phyloP scores from a whole-genome alignment of 306 rosid genomes.

The Coriaria nepalensis region DNA sequence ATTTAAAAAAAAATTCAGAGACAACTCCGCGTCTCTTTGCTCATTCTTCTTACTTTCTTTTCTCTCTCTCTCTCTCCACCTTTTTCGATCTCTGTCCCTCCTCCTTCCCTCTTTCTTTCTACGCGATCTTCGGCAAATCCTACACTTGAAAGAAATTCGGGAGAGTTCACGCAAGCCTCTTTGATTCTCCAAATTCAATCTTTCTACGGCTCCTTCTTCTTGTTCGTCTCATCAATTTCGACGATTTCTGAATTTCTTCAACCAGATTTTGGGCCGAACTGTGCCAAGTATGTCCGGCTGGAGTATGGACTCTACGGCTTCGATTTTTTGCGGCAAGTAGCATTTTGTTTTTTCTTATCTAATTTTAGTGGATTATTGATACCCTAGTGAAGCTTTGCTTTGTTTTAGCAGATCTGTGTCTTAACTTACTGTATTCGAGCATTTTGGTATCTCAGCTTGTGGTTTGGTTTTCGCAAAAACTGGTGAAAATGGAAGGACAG shows the following conservation, averaged over 20 bases:
- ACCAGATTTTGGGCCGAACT: constrained; percentile 37
- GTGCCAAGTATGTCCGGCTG: constrained; percentile 28
- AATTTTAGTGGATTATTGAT: constrained; percentile 22
- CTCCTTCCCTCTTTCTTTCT: constrained; percentile 21
- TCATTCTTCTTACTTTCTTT: not conserved
- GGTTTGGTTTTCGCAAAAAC: constrained; percentile 24
- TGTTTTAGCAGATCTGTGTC: constrained; percentile 57
- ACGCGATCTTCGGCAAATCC: constrained; percentile 50
- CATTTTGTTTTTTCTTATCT: constrained; percentile 18
- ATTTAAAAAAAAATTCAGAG: no score
- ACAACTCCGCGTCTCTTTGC: not conserved
- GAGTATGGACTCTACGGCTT: constrained; percentile 22
- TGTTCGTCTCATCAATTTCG: constrained; percentile 12
- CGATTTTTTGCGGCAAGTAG: constrained; percentile 35
- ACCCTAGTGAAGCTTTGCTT: constrained; percentile 21
- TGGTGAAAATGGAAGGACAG: constrained; percentile 10
- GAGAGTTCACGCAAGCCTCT: constrained; percentile 28
- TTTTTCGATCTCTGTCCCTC: constrained; percentile 1
- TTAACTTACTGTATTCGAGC: constrained; percentile 18
- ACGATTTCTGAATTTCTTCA: constrained; percentile 17
- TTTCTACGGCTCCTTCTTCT: constrained; percentile 22
- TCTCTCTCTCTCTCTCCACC: constrained; percentile 9
- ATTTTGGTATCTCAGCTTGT: constrained; percentile 17
- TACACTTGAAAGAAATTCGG: constrained; percentile 30
- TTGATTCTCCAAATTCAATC: constrained; percentile 25